phyloP scores from a whole-genome alignment of 1,284 basidiomycete species.

The Pseudozyma sp. region DNA sequence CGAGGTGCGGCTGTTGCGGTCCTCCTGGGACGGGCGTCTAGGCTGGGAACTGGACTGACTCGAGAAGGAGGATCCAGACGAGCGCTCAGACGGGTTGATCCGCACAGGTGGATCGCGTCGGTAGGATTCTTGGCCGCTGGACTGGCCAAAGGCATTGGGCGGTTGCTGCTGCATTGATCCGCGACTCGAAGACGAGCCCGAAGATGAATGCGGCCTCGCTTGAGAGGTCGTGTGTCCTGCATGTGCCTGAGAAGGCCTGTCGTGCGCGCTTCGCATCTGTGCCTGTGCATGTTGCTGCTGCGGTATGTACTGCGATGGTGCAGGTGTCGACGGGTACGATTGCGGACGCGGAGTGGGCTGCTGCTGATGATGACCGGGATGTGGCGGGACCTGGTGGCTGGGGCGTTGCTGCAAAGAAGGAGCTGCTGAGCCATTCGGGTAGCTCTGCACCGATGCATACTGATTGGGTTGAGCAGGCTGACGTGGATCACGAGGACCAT shows the following conservation, averaged over 20 bases:
- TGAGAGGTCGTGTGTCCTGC: constrained; percentile 12
- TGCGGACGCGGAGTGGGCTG: constrained; percentile 35
- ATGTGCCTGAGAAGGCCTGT: not conserved
- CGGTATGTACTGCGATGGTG: constrained; percentile 5
- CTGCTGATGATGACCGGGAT: constrained; percentile 26
- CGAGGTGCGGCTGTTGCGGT: constrained; percentile 31
- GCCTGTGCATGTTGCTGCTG: constrained; percentile 11
- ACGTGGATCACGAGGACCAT: constrained; percentile 46
- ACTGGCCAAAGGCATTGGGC: not conserved
- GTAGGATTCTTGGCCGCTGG: constrained; percentile 17
- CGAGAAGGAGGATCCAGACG: constrained; percentile 61
- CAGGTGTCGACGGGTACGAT: constrained; percentile 21
- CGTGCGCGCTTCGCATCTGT: not conserved
- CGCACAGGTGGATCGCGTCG: constrained; percentile 33
- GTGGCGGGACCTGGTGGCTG: constrained; percentile 15
- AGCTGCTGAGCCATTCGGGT: constrained; percentile 22
- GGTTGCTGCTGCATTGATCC: constrained; percentile 15
- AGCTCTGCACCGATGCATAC: constrained; percentile 19
- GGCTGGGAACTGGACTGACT: constrained; percentile 33
- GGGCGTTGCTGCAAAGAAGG: constrained; percentile 32
- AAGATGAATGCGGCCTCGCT: constrained; percentile 19
- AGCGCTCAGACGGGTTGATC: constrained; percentile 51
- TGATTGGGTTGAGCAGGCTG: constrained; percentile 25
- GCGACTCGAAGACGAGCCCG: constrained; percentile 16
- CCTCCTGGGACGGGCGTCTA: constrained; percentile 30